Percentiles rank a stretch among this genome's conserved stretches.
These are phyloP conservation scores for Agarophyton chilense DNA, from an alignment of 23 red algal species.

Conservation along the genomic window DNA sequence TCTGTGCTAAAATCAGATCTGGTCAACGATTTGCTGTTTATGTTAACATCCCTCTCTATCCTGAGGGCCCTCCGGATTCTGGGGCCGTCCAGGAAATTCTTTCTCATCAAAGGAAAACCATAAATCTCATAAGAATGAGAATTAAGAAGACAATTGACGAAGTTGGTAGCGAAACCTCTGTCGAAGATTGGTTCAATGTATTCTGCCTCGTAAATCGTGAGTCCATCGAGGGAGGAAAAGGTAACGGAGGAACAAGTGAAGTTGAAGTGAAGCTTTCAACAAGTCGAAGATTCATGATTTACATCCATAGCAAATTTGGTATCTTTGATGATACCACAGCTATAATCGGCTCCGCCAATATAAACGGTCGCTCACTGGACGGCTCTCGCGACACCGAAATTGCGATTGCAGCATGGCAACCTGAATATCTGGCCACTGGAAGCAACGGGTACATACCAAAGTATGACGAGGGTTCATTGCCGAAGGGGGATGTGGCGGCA, in stretches of 20 bases:
- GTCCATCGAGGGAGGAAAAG: slow-evolving; percentile 50
- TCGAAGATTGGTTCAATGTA: slow-evolving; percentile 75
- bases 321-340: slow-evolving; percentile 78
- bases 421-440: slow-evolving; percentile 61
- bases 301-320: slow-evolving; percentile 77
- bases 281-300: slow-evolving; percentile 78
- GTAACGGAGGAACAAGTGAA: slow-evolving; percentile 43
- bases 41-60: slow-evolving; percentile 68
- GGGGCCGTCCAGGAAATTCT: slow-evolving; percentile 85
- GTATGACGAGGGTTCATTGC: slow-evolving; percentile 15
- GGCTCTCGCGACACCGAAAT: slow-evolving; percentile 87
- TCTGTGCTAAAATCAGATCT: slow-evolving; percentile 55
- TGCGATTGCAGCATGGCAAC: slow-evolving; percentile 69
- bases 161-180: slow-evolving; percentile 48
- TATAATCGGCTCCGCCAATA: slow-evolving; percentile 84
- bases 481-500: slow-evolving; percentile 73
- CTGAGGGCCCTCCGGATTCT: slow-evolving; percentile 79
- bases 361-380: slow-evolving; percentile 70
- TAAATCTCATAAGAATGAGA: slow-evolving; percentile 62
- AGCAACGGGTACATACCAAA: slow-evolving; percentile 30
- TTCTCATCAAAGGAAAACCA: slow-evolving; percentile 63
- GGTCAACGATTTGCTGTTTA: slow-evolving; percentile 68
- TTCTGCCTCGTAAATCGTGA: slow-evolving; percentile 81
- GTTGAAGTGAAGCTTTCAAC: slow-evolving; percentile 39
- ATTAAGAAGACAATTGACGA: slow-evolving; percentile 66